These are phyloP conservation scores for Thozetella sp. DNA, from an alignment of 495 filamentous ascomycete species.

Conservation along the genomic window DNA sequence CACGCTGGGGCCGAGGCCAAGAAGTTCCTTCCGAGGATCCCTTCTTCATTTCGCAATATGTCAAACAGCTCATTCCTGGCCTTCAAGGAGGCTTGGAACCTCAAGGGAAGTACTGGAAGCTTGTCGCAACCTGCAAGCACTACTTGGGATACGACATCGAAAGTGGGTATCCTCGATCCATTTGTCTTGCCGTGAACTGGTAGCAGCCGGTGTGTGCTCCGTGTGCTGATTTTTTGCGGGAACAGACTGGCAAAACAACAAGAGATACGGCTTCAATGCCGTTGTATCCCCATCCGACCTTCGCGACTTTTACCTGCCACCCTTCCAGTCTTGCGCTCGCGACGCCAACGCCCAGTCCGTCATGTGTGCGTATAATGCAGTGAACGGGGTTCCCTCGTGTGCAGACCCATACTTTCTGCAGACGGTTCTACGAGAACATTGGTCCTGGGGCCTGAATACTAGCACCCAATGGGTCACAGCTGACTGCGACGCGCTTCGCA, in stretches of 20 bases:
- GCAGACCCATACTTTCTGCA: slow-evolving; percentile 58
- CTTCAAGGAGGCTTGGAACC: slow-evolving; percentile 55
- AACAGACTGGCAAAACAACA: slow-evolving; percentile 48
- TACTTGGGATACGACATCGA: slow-evolving; percentile 67
- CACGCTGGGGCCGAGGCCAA: slow-evolving; percentile 62
- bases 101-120: slow-evolving; percentile 33
- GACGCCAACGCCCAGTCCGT: slow-evolving; percentile 58
- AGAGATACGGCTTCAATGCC: slow-evolving; percentile 56
- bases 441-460: slow-evolving; percentile 47
- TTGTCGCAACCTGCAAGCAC: slow-evolving; percentile 65
- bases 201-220: not conserved
- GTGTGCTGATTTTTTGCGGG: not conserved
- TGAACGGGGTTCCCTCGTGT: slow-evolving; percentile 61
- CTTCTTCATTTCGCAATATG: slow-evolving; percentile 55
- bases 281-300: slow-evolving; percentile 57
- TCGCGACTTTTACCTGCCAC: slow-evolving; percentile 54
- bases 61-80: slow-evolving; percentile 58
- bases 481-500: slow-evolving; percentile 61
- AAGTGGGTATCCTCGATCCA: not conserved
- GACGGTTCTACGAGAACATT: slow-evolving; percentile 50
- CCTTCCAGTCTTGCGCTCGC: slow-evolving; percentile 51
- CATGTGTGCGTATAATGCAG: slow-evolving; percentile 65
- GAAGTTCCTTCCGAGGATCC: slow-evolving; percentile 68
- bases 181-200: not conserved
- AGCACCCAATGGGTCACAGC: slow-evolving; percentile 58